Percentiles rank a stretch among this genome's conserved stretches.
These are phyloP conservation scores for Saccharomycopsis phalli DNA, from an alignment of 1,139 yeast species.

Conservation along the genomic window DNA sequence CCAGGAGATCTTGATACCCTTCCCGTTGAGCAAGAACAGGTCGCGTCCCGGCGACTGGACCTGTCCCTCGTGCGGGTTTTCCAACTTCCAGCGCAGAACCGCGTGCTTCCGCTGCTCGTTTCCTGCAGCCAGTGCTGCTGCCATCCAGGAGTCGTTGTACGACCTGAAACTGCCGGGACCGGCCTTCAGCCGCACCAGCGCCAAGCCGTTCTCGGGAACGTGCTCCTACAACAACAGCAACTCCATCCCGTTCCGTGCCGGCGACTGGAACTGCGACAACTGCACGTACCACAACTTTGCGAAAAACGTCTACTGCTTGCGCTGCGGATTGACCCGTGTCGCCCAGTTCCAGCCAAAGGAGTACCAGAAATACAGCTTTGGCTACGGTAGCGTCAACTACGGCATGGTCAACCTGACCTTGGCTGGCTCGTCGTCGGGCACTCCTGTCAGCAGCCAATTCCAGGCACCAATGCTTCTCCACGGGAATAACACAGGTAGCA, in stretches of 20 bases:
- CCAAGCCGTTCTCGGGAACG: neutral
- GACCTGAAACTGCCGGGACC: neutral
- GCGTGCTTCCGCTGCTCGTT: constrained; percentile 91
- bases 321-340: constrained; percentile 72
- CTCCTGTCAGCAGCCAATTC: neutral
- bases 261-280: constrained; percentile 92
- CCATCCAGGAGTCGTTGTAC: constrained; percentile 48
- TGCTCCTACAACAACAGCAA: constrained; percentile 8
- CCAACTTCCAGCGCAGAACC: constrained; percentile 88
- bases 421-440: neutral
- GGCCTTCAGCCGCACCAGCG: constrained; percentile 16
- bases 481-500: constrained; percentile 4
- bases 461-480: neutral
- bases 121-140: constrained; percentile 69
- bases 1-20: constrained; percentile 68
- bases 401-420: neutral
- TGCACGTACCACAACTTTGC: constrained; percentile 93
- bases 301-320: constrained; percentile 74
- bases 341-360: constrained; percentile 3
- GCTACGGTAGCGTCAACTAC: neutral
- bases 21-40: constrained; percentile 81
- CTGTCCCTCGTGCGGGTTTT: constrained; percentile 92
- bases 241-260: constrained; percentile 83
- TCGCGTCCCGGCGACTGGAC: constrained; percentile 98
- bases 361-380: neutral